phyloP scores from a whole-genome alignment of 1,284 basidiomycete species.

The Meripilus lineatus region DNA sequence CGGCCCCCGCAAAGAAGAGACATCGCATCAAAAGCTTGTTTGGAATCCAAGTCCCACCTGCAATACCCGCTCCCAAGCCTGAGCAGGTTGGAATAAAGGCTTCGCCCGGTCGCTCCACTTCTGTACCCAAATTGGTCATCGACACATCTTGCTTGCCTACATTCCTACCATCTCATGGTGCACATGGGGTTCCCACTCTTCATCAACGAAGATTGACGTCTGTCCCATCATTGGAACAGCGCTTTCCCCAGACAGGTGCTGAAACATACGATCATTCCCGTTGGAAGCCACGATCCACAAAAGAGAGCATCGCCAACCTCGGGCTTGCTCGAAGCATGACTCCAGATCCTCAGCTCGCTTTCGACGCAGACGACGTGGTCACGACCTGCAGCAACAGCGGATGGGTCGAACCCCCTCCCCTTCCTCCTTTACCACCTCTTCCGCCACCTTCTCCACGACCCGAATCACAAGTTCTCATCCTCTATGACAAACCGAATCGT shows the following conservation, averaged over 20 bases:
- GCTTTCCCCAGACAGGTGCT: neutral
- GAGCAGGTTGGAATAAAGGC: too few relatives aligned
- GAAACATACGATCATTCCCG: neutral
- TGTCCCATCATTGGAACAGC: too few relatives aligned
- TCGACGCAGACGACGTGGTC: conserved; percentile 1
- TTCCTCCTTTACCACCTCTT: conserved; percentile 6
- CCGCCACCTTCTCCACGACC: too few relatives aligned
- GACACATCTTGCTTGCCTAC: too few relatives aligned
- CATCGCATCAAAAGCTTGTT: conserved; percentile 1
- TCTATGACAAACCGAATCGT: too few relatives aligned
- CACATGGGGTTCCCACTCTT: too few relatives aligned
- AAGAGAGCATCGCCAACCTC: conserved; percentile 8
- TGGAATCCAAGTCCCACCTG: neutral
- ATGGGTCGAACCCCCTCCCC: conserved; percentile 5
- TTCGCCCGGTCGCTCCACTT: too few relatives aligned
- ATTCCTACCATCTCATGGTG: too few relatives aligned
- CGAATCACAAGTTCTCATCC: too few relatives aligned
- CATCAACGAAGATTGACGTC: too few relatives aligned
- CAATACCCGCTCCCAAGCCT: too few relatives aligned
- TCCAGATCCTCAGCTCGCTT: conserved; percentile 1
- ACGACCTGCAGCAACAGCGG: neutral
- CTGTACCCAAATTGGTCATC: too few relatives aligned
- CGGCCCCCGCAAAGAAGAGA: conserved; percentile 6
- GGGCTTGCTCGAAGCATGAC: conserved; percentile 1
- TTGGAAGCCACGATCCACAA: conserved; percentile 7